Evolutionary conservation across 129 eudicot genomes (phyloP), one percentile per base, ranked within the genome.

Genomic region (Flaveria ramosissima): DNA sequence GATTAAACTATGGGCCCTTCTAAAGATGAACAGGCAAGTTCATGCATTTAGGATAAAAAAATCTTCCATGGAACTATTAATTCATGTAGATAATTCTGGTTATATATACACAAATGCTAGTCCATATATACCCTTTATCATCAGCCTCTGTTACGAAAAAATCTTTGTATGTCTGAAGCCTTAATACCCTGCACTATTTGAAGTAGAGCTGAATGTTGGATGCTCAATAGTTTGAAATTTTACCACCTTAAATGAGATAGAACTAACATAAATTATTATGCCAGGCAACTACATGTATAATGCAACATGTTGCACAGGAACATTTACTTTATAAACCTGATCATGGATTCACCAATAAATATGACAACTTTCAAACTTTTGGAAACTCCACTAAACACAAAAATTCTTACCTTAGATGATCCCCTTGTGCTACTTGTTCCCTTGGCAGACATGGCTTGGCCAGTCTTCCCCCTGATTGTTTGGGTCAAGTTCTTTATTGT

Each of bases 401-500:
- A 17, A 53, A 56, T 71, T 72, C 86, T 32, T 71, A 89, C 98
- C 98, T 93, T 93, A 23, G 97, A 88, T 48, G 87, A 83, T 69
- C 87, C 93, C 88, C 84, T 91, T 73, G 87, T 56, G 72, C 88
- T 85, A 15, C 83, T 55, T 21, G 83, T 60, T 88, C 96, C 98
- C 74, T 87, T 92, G 64, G 88, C 75, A 79, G 92, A 80, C 55
- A 86, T 83, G 51, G 79, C 73, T 72, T 75, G 85, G 55, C 73
- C 75, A 71, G 79, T 84, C 78, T 90, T 90, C 17, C 83, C 80
- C 85, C 93, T 84, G 32, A 90, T 39, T 63, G 84, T 36, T 61
- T 82, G 92, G 43, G 93, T 93, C 71, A 93, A 77, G 70, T 90
- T 93, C 86, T 93, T 93, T 17, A 93, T 71, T 26, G 97, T 93